Conservation (phyloP, 2,329 filamentous ascomycete species). For the Cercospora zeae-maydis region DNA sequence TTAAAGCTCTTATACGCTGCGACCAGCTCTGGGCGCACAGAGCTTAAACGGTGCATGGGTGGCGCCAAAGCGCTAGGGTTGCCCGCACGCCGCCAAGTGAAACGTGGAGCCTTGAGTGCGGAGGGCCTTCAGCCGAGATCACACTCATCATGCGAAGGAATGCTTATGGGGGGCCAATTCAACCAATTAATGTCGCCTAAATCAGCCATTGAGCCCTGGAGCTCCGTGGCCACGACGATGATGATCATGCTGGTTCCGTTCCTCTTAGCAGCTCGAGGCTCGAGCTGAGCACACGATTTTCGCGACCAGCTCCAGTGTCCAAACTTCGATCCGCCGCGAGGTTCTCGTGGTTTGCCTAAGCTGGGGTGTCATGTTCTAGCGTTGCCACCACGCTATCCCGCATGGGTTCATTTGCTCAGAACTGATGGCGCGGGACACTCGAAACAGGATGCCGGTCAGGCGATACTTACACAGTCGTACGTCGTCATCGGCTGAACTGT, state of each 20-base stretch:
- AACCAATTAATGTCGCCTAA: not conserved
- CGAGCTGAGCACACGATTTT: not conserved
- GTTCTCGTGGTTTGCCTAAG: not conserved
- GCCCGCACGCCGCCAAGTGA: slow-evolving; percentile 8
- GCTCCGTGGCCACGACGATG: not conserved
- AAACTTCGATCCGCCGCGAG: not conserved
- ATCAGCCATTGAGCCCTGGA: slow-evolving; percentile 9
- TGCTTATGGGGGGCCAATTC: not conserved
- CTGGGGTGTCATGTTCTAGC: not conserved
- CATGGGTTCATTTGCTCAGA: not conserved
- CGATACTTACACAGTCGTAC: not conserved
- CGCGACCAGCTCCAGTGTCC: not conserved
- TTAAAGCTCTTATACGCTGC: slow-evolving; percentile 8
- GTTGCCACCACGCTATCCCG: not conserved
- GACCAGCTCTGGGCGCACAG: slow-evolving; percentile 4
- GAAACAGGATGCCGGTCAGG: slow-evolving; percentile 3
- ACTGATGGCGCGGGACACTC: not conserved
- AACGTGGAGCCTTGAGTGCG: slow-evolving; percentile 1
- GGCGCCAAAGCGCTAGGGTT: not conserved
- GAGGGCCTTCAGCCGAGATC: slow-evolving; percentile 2
- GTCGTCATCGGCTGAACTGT: not conserved
- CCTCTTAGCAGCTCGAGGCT: not conserved
- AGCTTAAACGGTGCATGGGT: not conserved
- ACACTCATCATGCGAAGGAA: not conserved
- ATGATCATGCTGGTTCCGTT: slow-evolving; percentile 1